Base-by-base conservation (phyloP, 495 filamentous ascomycete genomes). In the Barbatosphaeria neglecta region DNA sequence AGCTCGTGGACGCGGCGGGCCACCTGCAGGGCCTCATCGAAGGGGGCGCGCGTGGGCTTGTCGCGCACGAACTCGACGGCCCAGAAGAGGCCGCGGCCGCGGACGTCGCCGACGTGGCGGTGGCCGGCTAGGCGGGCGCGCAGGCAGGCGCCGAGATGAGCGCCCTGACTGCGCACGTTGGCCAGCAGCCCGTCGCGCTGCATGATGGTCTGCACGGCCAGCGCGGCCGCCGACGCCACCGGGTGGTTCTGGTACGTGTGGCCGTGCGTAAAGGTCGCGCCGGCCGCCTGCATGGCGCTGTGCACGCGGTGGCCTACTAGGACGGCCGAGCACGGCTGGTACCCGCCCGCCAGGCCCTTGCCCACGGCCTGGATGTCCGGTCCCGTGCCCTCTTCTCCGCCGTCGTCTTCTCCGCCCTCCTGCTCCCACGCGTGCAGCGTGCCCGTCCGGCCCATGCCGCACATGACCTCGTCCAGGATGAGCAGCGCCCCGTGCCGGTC, bases 381-480 rank as follows among this genome's bases (percentile, higher is more conserved):
- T 6, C 27, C 42, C 19, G 35, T 31, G 22, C 39, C 52, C 52
- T 81, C 74, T 17, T 68, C n/a, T n/a, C n/a, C n/a, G n/a, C n/a
- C n/a, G n/a, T n/a, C n/a, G n/a, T n/a, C n/a, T n/a, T n/a, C n/a
- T n/a, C n/a, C 38, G 22, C 39, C 52, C 52, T 81, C 74, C 18
- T 68, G 63, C 39, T 81, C 65, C 75, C 79, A 86, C 1, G 75
- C 78, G 46, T 83, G 79, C 8, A 80, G 50, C 3, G 69, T 76
- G 0, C 82, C 82, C 18, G 68, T 70, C 1, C 81, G 65, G 1
- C 81, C 81, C 72, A 82, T 82, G 0, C 82, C 84, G 56, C 80
- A 78, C 84, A 89, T 87, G 22, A 88, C 73, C 50, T 89, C 84
- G 51, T 89, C 84, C 9, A 83, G 60, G 35, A 85, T 79, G 25